Conservation (phyloP, 1,139 yeast species). For the Magnusiomyces fungicola region DNA sequence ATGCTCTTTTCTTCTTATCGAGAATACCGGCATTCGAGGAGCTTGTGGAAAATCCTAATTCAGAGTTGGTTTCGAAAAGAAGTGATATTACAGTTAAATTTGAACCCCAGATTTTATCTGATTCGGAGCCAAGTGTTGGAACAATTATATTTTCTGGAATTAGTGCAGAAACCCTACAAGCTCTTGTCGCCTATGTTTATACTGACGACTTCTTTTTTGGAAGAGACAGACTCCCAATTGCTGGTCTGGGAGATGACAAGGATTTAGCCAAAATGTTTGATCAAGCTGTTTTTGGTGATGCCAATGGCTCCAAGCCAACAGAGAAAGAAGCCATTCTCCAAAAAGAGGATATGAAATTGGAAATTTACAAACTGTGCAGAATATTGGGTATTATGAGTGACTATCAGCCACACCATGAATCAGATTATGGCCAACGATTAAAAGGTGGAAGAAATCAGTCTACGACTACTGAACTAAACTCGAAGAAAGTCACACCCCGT, state of each 20-base stretch:
- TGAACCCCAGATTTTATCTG: background rate
- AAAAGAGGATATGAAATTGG: constrained; percentile 1
- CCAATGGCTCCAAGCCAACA: background rate
- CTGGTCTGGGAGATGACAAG: background rate
- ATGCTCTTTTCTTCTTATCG: background rate
- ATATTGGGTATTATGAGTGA: constrained; percentile 2
- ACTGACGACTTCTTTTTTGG: constrained; percentile 6
- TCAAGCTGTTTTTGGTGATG: background rate
- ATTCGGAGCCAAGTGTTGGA: background rate
- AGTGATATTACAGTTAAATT: background rate
- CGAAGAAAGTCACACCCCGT: no score
- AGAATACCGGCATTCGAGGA: background rate
- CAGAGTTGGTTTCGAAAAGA: background rate
- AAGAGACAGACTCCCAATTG: background rate
- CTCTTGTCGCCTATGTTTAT: constrained; percentile 1
- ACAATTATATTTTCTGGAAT: constrained; percentile 1
- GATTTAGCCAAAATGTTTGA: background rate
- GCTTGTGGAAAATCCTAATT: background rate
- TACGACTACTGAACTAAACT: no score
- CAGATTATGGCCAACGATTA: background rate
- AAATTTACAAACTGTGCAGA: background rate
- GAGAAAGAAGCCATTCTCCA: background rate
- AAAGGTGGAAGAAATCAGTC: no score
- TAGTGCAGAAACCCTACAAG: background rate
- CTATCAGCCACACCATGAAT: background rate